phyloP scores from a whole-genome alignment of 306 rosid genomes.

The Purshia tridentata region DNA sequence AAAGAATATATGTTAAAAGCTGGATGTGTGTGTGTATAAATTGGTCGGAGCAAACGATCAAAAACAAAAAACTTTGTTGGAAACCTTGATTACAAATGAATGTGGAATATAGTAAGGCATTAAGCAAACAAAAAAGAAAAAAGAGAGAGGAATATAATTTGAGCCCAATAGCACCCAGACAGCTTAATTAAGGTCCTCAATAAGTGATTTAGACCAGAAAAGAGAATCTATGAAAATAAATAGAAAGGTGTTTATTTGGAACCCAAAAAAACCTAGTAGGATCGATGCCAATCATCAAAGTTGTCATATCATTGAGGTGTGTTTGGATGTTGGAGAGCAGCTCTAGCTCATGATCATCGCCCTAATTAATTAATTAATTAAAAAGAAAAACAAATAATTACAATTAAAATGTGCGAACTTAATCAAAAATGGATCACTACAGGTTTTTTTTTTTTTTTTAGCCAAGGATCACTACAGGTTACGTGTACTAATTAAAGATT shows the following conservation, averaged over 20 bases:
- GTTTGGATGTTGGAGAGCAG: constrained; percentile 60
- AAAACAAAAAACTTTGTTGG: background rate
- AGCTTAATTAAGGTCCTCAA: background rate
- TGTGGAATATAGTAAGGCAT: background rate
- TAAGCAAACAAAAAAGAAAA: too few relatives aligned
- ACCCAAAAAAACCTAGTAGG: background rate
- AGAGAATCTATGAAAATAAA: background rate
- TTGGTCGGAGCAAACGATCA: too few relatives aligned
- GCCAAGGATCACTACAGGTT: too few relatives aligned
- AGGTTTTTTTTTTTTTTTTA: too few relatives aligned
- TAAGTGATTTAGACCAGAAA: constrained; percentile 7
- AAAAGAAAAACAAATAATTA: too few relatives aligned
- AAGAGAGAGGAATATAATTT: background rate
- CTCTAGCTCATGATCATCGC: constrained; percentile 25
- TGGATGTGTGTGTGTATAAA: background rate
- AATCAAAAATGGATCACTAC: too few relatives aligned
- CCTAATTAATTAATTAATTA: too few relatives aligned
- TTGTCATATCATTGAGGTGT: constrained; percentile 28
- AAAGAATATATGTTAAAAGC: background rate
- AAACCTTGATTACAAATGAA: constrained; percentile 5
- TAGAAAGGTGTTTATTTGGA: background rate
- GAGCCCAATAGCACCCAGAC: background rate
- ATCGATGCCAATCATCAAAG: constrained; percentile 15
- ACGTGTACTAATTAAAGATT: too few relatives aligned
- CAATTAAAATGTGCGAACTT: too few relatives aligned